Percentiles rank a stretch among this genome's conserved stretches.
These are phyloP conservation scores for Aspergillus kassunensis DNA, from an alignment of 495 filamentous ascomycete genomes.

Conservation along the genomic window DNA sequence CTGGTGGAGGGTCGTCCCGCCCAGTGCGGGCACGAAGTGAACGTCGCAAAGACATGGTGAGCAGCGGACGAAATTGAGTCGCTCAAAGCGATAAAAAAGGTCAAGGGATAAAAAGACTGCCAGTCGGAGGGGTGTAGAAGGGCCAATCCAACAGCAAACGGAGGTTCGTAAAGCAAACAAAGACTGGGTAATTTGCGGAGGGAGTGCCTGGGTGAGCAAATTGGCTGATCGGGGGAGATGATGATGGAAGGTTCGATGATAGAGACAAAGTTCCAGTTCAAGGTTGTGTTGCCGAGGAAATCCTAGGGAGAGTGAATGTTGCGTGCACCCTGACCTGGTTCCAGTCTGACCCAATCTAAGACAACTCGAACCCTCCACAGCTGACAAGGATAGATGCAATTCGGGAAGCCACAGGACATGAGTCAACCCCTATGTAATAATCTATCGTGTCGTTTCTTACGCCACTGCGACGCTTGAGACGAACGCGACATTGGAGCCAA, in stretches of 20 bases:
- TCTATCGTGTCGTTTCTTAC: slow-evolving; percentile 24
- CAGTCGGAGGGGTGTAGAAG: background rate
- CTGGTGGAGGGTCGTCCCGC: slow-evolving; percentile 34
- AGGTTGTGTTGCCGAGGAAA: slow-evolving; percentile 5
- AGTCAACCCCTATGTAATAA: slow-evolving; percentile 26
- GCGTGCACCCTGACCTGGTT: no score
- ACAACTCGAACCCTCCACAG: slow-evolving; percentile 12
- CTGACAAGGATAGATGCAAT: slow-evolving; percentile 25
- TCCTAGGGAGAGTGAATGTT: background rate
- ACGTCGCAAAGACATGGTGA: slow-evolving; percentile 46
- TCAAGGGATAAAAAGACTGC: background rate
- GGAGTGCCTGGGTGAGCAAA: background rate
- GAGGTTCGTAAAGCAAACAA: slow-evolving; percentile 12
- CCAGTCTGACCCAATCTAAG: no score
- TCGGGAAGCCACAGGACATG: slow-evolving; percentile 36
- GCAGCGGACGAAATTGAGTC: background rate
- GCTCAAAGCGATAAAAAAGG: background rate
- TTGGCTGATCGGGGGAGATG: slow-evolving; percentile 1
- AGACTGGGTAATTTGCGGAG: slow-evolving; percentile 10
- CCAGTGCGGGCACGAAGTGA: slow-evolving; percentile 45
- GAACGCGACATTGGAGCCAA: slow-evolving; percentile 18
- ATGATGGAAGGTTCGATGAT: slow-evolving; percentile 1
- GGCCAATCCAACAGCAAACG: slow-evolving; percentile 1
- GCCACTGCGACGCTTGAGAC: slow-evolving; percentile 26
- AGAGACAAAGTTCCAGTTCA: slow-evolving; percentile 3